Conservation (phyloP, 2,329 filamentous ascomycete genomes). For the Monilinia laxa region DNA sequence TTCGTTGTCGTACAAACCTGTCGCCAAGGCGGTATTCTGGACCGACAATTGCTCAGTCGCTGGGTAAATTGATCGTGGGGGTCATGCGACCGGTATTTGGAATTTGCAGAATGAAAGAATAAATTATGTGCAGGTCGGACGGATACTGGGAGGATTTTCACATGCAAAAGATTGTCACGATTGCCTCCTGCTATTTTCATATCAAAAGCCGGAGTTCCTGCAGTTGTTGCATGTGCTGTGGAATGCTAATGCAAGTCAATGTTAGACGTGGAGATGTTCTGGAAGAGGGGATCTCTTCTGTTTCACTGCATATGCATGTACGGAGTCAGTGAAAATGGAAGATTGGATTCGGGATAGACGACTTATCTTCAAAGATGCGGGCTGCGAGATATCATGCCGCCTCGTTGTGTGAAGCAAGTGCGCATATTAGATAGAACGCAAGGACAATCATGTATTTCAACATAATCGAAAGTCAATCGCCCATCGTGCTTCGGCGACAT, state of each 20-base stretch:
- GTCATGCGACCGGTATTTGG: constrained; percentile 4
- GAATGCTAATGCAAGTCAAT: constrained; percentile 4
- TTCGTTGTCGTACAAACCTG: neutral
- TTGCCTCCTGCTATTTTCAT: constrained; percentile 14
- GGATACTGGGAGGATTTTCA: neutral
- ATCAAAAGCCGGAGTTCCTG: constrained; percentile 10
- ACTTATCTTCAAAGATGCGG: neutral
- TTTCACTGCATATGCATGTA: constrained; percentile 20
- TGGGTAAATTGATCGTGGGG: constrained; percentile 21
- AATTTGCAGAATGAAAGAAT: neutral
- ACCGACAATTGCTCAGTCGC: neutral
- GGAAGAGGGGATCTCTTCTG: constrained; percentile 16
- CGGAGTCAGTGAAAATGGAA: neutral
- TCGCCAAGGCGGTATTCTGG: constrained; percentile 14
- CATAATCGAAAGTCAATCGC: neutral
- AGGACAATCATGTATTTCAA: neutral
- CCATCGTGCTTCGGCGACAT: neutral
- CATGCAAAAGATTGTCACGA: neutral
- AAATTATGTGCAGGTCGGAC: neutral
- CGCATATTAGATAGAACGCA: neutral
- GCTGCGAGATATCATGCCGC: neutral
- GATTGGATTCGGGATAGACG: neutral
- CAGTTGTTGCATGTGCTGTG: neutral
- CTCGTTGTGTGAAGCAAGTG: neutral
- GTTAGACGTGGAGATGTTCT: constrained; percentile 13